Evolutionary conservation across 805 yeast genomes (phyloP), one percentile per base, ranked within the genome.

Genomic region (Wickerhamiella occidentalis): DNA sequence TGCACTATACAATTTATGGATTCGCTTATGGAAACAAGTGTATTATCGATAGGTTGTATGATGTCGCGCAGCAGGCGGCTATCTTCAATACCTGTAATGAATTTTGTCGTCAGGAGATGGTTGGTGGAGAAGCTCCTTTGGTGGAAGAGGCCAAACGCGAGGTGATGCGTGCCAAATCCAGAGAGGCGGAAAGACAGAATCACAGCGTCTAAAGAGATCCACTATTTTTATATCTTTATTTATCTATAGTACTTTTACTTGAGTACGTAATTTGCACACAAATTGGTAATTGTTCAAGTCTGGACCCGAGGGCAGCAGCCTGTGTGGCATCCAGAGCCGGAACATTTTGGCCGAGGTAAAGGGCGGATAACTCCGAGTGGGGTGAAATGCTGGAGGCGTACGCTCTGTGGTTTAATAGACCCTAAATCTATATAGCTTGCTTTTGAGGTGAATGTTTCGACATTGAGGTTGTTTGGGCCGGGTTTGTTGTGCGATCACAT

Each of bases 1-100:
- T 86, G 47, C 76, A 76, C 52, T 86, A 87, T 61, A 79, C 87
- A 6, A 85, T 85, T 43, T 87, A 86, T 61, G 95, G 94, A 6
- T 86, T 86, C 64, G 77, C 76, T 3, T 72, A 76, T 55, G 96
- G 95, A 1, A 86, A 86, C 64, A 75, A 71, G 52, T 73, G 76
- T 44, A 90, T 86, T 9, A 74, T 86, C 53, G 67, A 74, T 36
- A 79, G 79, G 55, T 69, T 86, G 62, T 80, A 74, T 2, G 88
- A 84, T 52, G 75, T 86, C 48, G 90, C 85, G 1, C 75, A 80
- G 56, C 96, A 86, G 66, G 90, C 92, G 35, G 66, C 69, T 44
- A 80, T 86, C 23, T 69, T 87, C 68, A 71, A 76, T 40, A 94
- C 83, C 45, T 86, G 95, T 62, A 71, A 84, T 22, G 72, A 73